Percentiles rank a stretch among this genome's conserved stretches.
Evolutionary conservation across 1,284 basidiomycete genomes (phyloP).

Genomic region (Cutaneotrichosporon mucoides): DNA sequence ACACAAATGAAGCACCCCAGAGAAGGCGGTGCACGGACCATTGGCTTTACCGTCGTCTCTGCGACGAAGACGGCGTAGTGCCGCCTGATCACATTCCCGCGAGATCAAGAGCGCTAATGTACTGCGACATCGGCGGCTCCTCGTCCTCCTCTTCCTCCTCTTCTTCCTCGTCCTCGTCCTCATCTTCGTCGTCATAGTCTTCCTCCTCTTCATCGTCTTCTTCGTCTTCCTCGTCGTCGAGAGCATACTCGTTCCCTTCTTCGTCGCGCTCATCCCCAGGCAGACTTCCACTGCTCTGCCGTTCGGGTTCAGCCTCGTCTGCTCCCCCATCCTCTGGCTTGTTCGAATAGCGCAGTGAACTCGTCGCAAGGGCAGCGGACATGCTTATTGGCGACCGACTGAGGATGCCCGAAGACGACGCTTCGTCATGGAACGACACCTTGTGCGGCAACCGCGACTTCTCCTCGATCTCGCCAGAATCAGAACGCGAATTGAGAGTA

Average conservation of each 20-base stretch:
- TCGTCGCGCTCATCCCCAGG: not conserved
- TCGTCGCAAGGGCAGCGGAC: not conserved
- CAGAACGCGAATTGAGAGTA: not conserved
- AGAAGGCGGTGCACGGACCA: too few relatives aligned
- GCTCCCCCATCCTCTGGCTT: not conserved
- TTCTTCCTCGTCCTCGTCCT: slow-evolving; percentile 40
- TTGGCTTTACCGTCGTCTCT: too few relatives aligned
- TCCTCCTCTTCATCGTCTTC: slow-evolving; percentile 23
- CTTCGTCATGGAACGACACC: slow-evolving; percentile 12
- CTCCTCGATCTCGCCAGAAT: not conserved
- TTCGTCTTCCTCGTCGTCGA: slow-evolving; percentile 4
- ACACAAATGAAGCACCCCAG: too few relatives aligned
- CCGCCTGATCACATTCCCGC: slow-evolving; percentile 18
- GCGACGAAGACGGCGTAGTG: too few relatives aligned
- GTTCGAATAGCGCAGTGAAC: not conserved
- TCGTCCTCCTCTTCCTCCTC: slow-evolving; percentile 36
- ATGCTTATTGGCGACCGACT: not conserved
- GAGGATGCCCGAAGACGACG: not conserved
- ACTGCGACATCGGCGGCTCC: slow-evolving; percentile 35
- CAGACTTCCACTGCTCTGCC: not conserved
- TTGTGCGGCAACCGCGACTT: not conserved
- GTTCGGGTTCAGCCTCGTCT: too few relatives aligned
- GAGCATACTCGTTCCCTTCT: not conserved
- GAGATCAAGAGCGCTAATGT: slow-evolving; percentile 44
- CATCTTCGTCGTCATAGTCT: slow-evolving; percentile 34